Evolutionary conservation across 371 early-diverging fungal genomes (phyloP).

Genomic region (Synchytrium microbalum): DNA sequence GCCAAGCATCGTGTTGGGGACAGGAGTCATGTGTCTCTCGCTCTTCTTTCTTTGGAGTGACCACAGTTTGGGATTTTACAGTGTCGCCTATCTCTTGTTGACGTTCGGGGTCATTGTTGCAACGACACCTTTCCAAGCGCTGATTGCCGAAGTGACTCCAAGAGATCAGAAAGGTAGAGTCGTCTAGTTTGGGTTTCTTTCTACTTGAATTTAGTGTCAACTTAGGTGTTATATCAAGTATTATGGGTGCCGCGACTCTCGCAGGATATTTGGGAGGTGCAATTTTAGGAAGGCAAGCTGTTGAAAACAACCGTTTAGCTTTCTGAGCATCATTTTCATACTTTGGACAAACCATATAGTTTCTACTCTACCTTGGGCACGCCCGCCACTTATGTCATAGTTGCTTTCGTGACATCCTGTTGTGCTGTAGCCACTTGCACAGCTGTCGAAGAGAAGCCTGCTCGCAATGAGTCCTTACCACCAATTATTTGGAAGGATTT

Average conservation of each 20-base stretch:
- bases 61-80: slow-evolving; percentile 19
- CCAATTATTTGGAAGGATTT: not conserved
- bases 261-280: slow-evolving; percentile 30
- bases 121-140: slow-evolving; percentile 33
- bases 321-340: slow-evolving; percentile 16
- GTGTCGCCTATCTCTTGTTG: slow-evolving; percentile 20
- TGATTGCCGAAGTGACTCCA: slow-evolving; percentile 18
- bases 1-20: slow-evolving; percentile 27
- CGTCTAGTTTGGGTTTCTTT: too few relatives aligned
- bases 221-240: not conserved
- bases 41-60: slow-evolving; percentile 18
- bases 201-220: too few relatives aligned
- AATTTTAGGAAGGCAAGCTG: slow-evolving; percentile 21
- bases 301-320: slow-evolving; percentile 10
- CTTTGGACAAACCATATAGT: slow-evolving; percentile 9
- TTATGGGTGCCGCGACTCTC: slow-evolving; percentile 32
- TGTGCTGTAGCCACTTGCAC: slow-evolving; percentile 6
- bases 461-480: slow-evolving; percentile 11
- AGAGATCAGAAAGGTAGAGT: slow-evolving; percentile 28
- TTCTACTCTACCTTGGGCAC: slow-evolving; percentile 15
- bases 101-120: slow-evolving; percentile 20
- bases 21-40: slow-evolving; percentile 16
- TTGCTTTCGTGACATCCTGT: not conserved
- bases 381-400: slow-evolving; percentile 2
- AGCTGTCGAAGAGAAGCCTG: slow-evolving; percentile 19